phyloP scores from a whole-genome alignment of 2,329 filamentous ascomycete genomes.

The Metarhizium humberi region DNA sequence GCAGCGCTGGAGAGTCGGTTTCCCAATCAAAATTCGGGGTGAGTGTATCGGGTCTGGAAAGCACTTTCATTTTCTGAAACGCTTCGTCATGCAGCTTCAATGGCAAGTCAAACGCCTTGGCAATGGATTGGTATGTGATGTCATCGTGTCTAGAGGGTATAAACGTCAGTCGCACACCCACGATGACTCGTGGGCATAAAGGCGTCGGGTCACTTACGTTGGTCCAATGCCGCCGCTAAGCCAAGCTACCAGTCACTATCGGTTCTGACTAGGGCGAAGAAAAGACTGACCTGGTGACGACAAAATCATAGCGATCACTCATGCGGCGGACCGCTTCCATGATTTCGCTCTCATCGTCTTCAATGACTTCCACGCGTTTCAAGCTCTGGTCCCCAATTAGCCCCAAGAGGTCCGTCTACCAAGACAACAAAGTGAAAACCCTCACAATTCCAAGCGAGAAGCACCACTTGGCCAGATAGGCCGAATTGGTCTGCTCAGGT shows the following conservation, averaged over 20 bases:
- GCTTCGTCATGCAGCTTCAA: constrained; percentile 70
- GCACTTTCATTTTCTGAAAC: constrained; percentile 71
- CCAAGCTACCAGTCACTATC: background rate
- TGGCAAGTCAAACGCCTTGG: constrained; percentile 73
- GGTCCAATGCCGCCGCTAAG: constrained; percentile 81
- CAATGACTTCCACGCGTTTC: constrained; percentile 85
- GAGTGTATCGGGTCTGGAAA: constrained; percentile 64
- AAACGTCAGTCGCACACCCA: constrained; percentile 6
- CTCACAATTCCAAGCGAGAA: constrained; percentile 51
- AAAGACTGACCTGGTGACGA: constrained; percentile 62
- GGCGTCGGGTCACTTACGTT: constrained; percentile 49
- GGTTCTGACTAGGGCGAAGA: background rate
- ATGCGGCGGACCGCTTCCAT: constrained; percentile 79
- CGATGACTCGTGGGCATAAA: background rate
- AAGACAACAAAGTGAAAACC: background rate
- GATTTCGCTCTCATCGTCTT: constrained; percentile 86
- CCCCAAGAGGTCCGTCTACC: background rate
- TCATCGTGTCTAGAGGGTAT: constrained; percentile 71
- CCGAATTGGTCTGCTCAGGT: constrained; percentile 49
- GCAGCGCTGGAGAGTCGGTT: constrained; percentile 64
- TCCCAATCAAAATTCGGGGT: constrained; percentile 80
- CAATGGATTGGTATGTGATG: constrained; percentile 92
- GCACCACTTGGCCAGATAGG: constrained; percentile 56
- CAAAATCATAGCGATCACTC: constrained; percentile 84
- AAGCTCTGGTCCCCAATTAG: constrained; percentile 41